A percentile compares a stretch with the other conserved stretches of the same genome.
Evolutionary conservation across 106 monocot species (phyloP).

Genomic region (Allium sativum): DNA sequence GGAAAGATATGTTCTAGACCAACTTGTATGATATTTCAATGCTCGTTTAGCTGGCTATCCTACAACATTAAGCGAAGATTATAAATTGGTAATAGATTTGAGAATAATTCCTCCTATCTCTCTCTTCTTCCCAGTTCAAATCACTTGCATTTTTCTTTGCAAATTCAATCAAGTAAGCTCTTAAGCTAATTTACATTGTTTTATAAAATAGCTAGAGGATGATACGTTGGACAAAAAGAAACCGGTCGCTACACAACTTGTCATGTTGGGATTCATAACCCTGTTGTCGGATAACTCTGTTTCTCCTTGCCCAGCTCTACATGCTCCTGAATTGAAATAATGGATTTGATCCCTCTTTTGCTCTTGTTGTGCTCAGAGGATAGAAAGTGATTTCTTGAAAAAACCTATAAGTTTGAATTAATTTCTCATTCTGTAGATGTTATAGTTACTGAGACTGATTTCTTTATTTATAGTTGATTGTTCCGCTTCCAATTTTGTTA

Average conservation of each 20-base stretch:
- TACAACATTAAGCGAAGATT: slow-evolving; percentile 77
- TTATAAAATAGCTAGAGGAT: slow-evolving; percentile 52
- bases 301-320: slow-evolving; percentile 90
- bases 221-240: slow-evolving; percentile 60
- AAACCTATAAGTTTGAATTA: neutral
- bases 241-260: slow-evolving; percentile 62
- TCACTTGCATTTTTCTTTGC: too few species aligned
- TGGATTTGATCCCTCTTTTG: slow-evolving; percentile 8
- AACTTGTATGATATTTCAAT: slow-evolving; percentile 63
- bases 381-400: neutral
- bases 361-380: neutral
- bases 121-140: too few species aligned
- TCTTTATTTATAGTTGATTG: neutral
- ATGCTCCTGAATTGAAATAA: slow-evolving; percentile 76
- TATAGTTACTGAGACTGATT: neutral
- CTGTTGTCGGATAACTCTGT: slow-evolving; percentile 71
- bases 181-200: slow-evolving; percentile 3
- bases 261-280: slow-evolving; percentile 60
- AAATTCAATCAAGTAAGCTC: neutral
- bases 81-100: slow-evolving; percentile 46
- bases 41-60: slow-evolving; percentile 67
- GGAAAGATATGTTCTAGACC: slow-evolving; percentile 89
- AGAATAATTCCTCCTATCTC: too few species aligned
- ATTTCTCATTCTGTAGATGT: neutral
- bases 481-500: too few species aligned